phyloP scores from a whole-genome alignment of 129 eudicot species.

The Tagetes patula region DNA sequence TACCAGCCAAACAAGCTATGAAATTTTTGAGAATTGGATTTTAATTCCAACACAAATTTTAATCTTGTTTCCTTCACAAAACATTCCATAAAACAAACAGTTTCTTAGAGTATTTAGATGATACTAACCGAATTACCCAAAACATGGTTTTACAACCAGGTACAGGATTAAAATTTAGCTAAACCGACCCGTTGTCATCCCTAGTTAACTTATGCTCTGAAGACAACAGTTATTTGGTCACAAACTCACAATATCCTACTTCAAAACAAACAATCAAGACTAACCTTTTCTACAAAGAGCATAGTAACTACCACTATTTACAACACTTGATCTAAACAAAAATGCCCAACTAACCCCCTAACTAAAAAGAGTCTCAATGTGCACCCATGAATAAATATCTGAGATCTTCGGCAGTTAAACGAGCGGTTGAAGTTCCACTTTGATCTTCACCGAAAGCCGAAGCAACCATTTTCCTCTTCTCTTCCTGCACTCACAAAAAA shows the following conservation, averaged over 20 bases:
- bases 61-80: no score
- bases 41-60: no score
- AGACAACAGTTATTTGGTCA: background rate
- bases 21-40: no score
- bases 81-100: no score
- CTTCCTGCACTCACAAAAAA: constrained; percentile 56
- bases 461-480: constrained; percentile 92
- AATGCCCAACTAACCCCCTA: constrained; percentile 24
- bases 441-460: constrained; percentile 94
- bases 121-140: no score
- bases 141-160: background rate
- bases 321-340: constrained; percentile 38
- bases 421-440: constrained; percentile 54
- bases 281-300: constrained; percentile 10
- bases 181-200: background rate
- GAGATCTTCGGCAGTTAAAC: constrained; percentile 75
- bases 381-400: constrained; percentile 57
- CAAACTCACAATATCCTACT: background rate
- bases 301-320: constrained; percentile 29
- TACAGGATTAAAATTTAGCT: background rate
- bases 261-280: background rate
- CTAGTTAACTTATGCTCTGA: background rate
- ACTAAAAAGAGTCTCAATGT: background rate
- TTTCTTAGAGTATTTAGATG: no score
- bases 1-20: no score